A percentile compares a stretch with the other conserved stretches of the same genome.
Evolutionary conservation across 139 green algal genomes (phyloP).

Genomic region (Trebouxia sp.): DNA sequence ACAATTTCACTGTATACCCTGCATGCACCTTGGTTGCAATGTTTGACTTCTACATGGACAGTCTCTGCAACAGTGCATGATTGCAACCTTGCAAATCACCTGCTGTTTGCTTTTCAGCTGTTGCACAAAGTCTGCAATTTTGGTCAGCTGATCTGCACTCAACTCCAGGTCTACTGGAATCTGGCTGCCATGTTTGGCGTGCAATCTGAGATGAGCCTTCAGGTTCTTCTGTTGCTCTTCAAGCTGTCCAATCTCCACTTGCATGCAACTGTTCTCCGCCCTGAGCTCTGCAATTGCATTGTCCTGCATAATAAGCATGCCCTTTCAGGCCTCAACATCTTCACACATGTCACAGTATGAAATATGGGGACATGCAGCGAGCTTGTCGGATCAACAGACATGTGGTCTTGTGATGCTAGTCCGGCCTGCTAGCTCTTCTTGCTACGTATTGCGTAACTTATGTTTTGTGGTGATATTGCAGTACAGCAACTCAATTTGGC

Average conservation of each 20-base stretch:
- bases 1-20: neutral
- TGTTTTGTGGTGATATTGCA: neutral
- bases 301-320: slow-evolving; percentile 29
- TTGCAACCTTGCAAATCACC: slow-evolving; percentile 38
- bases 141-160: slow-evolving; percentile 65
- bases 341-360: neutral
- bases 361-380: neutral
- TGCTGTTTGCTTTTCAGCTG: slow-evolving; percentile 41
- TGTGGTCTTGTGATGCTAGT: too few species aligned
- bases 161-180: slow-evolving; percentile 65
- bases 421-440: neutral
- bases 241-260: slow-evolving; percentile 62
- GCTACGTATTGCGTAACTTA: neutral
- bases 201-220: slow-evolving; percentile 75
- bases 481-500: too few species aligned
- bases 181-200: slow-evolving; percentile 76
- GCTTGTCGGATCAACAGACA: neutral
- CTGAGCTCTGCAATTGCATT: slow-evolving; percentile 61
- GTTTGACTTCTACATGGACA: neutral
- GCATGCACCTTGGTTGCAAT: neutral
- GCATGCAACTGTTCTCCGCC: slow-evolving; percentile 60
- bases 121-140: slow-evolving; percentile 74
- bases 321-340: neutral
- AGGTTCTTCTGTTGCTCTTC: slow-evolving; percentile 77
- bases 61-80: slow-evolving; percentile 41